Conservation (phyloP, 768 basidiomycete genomes). For the Pisolithus tinctorius region DNA sequence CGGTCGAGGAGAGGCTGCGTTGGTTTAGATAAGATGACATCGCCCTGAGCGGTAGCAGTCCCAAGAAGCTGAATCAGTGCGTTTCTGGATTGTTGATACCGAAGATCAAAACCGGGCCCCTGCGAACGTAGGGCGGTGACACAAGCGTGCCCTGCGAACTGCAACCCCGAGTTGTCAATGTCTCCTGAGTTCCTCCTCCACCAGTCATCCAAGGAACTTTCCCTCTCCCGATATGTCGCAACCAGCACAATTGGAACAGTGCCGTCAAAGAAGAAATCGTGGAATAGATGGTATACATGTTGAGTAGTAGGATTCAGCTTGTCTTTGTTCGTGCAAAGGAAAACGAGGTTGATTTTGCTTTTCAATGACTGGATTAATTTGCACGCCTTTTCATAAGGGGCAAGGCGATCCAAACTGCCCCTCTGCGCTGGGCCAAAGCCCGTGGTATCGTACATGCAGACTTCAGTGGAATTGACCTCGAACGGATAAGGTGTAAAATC, state of each 20-base stretch:
- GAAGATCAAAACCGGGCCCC: neutral
- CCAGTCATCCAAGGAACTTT: constrained; percentile 17
- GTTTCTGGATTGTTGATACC: neutral
- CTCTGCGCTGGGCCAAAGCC: constrained; percentile 11
- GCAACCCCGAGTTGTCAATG: constrained; percentile 20
- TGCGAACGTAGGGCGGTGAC: constrained; percentile 20
- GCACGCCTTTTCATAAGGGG: constrained; percentile 9
- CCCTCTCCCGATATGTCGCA: constrained; percentile 25
- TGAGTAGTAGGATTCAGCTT: neutral
- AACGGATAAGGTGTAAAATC: constrained; percentile 14
- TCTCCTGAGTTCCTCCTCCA: constrained; percentile 9
- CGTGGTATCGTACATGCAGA: constrained; percentile 6
- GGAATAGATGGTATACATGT: constrained; percentile 16
- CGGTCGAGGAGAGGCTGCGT: neutral
- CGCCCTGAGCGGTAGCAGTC: neutral
- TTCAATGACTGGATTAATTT: constrained; percentile 19
- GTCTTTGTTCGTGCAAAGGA: neutral
- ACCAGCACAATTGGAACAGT: constrained; percentile 27
- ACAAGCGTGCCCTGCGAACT: constrained; percentile 26
- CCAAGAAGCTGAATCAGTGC: neutral
- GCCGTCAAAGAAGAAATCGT: constrained; percentile 26
- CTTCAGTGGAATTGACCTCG: neutral
- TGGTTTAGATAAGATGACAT: neutral
- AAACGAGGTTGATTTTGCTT: constrained; percentile 14
- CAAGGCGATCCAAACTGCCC: neutral